Evolutionary conservation across 768 basidiomycete species (phyloP), one percentile per base, ranked within the genome.

Genomic region (Termitomyces heimii): DNA sequence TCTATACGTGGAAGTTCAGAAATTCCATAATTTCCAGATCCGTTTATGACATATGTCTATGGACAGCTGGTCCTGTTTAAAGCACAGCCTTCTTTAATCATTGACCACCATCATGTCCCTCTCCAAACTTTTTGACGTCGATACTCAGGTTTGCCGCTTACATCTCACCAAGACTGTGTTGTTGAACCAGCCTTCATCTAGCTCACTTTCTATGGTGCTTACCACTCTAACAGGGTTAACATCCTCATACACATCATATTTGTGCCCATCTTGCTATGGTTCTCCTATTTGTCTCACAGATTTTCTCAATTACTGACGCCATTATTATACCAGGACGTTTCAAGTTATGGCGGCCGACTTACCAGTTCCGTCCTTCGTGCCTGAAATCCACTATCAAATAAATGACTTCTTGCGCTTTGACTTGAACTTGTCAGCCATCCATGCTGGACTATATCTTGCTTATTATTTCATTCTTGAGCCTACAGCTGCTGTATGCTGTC

Each of bases 171-270:
- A 37, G n/a, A 14, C 37, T 37, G 45, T 50, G 28, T 42, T 53
- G 57, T 56, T 60, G 31, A 64, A 53, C 26, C 48, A 37, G 55
- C 51, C 55, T 51, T 32, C 32, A 55, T 52, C 26, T 59, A 97
- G 93, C 80, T 98, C 66, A 78, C 86, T 26, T 96, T 96, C 77
- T 98, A 98, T 69, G 93, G 92, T 20, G 87, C 93, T 51, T 97
- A 97, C 72, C 94, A 97, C 71, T 77, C 84, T 16, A 87, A 96
- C 69, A 83, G 82, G 28, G 73, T 84, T 60, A 98, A 98, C 69
- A 73, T 98, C 62, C 70, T 80, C 54, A 92, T 98, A 60, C 96
- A 98, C 70, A 76, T 94, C 63, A 66, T 91, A 58, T 93, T 85
- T 62, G 93, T 96, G 13, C 94, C 94, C 7, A 66, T 88, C 58